Evolutionary conservation across 257 asterid genomes (phyloP), one percentile per base, ranked within the genome.

Genomic region (Ocimum tenuiflorum): DNA sequence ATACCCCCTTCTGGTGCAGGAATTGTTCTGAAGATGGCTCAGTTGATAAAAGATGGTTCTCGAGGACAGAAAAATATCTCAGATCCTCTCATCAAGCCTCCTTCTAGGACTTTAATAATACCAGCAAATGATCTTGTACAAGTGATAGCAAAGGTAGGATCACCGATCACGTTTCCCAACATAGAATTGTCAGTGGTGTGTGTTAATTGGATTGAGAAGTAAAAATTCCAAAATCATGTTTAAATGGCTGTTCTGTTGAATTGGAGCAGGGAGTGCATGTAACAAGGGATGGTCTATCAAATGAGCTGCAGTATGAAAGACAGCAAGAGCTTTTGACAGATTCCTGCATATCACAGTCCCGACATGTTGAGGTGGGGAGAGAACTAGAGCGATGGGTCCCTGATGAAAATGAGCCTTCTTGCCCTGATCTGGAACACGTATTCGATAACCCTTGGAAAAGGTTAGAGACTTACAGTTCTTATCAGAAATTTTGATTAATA

Each of bases 361-460:
- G 83, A 15, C 82, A 78, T 77, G 80, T 73, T 64, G 95, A 88
- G 6, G 27, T 58, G 66, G 95, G 83, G 76, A 80, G 96, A 74
- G 95, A 90, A 70, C 70, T 94, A 85, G 92, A 73, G 78, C 95
- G 80, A 61, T 94, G 99, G 99, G 80, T 94, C 24, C 99, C 99
- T 17, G 97, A 88, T 57, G 95, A 83, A 54, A 78, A 60, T 70
- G 95, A 83, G 74, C 94, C 88, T 46, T 79, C 38, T n/a, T 77
- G 81, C 73, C 88, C 87, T 31, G 99, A 88, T 39, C 60, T 86
- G 80, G 97, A 94, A 45, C 85, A 82, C 71, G 77, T 79, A 78
- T 94, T 94, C 83, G 95, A 94, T 60, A 83, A 75, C 63, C 87
- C 78, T 70, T 78, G 95, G 97, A 85, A 86, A 75, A 94, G 97